Evolutionary conservation across 495 filamentous ascomycete genomes (phyloP).

Genomic region (Margaritispora aquatica): DNA sequence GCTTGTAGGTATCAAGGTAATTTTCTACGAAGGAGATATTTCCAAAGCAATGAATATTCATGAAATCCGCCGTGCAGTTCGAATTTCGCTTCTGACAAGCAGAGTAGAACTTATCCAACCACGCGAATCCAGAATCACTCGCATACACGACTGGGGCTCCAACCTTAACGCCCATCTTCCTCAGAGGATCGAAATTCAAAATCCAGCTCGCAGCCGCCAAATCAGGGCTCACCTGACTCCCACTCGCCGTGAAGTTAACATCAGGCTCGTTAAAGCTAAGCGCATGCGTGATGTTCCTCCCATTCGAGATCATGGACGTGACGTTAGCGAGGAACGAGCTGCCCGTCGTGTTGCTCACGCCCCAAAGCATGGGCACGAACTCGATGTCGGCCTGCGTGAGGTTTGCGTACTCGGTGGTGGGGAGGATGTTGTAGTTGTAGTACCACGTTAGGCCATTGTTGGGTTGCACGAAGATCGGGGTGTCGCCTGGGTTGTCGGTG

Average conservation of each 20-base stretch:
- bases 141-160: conserved; percentile 48
- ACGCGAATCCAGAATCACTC: conserved; percentile 50
- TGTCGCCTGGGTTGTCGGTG: conserved; percentile 42
- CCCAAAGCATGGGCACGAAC: conserved; percentile 76
- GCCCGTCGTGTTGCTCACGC: conserved; percentile 22
- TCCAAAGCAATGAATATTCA: conserved; percentile 74
- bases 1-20: not conserved
- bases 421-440: conserved; percentile 61
- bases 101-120: conserved; percentile 57
- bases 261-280: conserved; percentile 76
- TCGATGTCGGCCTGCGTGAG: conserved; percentile 41
- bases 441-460: conserved; percentile 65
- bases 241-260: conserved; percentile 42
- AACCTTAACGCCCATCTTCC: conserved; percentile 44
- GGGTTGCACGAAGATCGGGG: conserved; percentile 47
- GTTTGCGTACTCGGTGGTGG: conserved; percentile 41
- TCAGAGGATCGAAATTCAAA: conserved; percentile 59
- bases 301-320: conserved; percentile 38
- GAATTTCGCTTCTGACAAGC: conserved; percentile 36
- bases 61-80: conserved; percentile 63
- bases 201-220: conserved; percentile 60
- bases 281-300: conserved; percentile 55
- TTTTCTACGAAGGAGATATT: conserved; percentile 22
- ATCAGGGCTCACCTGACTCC: conserved; percentile 46
- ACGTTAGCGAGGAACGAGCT: conserved; percentile 51